These are phyloP conservation scores for Pseudocercospora macadamiae DNA, from an alignment of 2,329 filamentous ascomycete species.

Conservation along the genomic window DNA sequence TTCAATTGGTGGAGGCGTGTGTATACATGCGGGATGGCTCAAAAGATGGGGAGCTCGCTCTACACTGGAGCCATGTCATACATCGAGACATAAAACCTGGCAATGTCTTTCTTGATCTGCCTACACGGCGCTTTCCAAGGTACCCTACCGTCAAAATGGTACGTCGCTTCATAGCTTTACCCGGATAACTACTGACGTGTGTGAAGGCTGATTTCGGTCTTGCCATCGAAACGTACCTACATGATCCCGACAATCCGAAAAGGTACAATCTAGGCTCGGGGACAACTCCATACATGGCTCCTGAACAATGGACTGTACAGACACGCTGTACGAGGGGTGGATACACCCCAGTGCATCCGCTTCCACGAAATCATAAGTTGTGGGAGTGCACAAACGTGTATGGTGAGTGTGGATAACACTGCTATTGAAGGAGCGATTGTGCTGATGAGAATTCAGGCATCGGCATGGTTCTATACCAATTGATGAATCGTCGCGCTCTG, in stretches of 20 bases:
- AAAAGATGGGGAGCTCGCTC: neutral
- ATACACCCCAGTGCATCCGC: too few relatives aligned
- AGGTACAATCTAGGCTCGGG: neutral
- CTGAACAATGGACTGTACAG: neutral
- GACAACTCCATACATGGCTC: neutral
- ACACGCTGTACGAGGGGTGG: too few relatives aligned
- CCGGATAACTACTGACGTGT: neutral
- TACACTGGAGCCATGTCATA: slow-evolving; percentile 12
- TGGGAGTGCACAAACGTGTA: neutral
- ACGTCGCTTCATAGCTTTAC: neutral
- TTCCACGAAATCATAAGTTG: neutral
- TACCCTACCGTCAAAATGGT: slow-evolving; percentile 16
- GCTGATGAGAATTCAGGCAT: neutral
- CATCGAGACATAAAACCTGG: slow-evolving; percentile 96
- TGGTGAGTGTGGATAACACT: neutral
- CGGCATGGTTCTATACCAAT: neutral
- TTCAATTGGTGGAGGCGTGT: slow-evolving; percentile 20
- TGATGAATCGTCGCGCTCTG: neutral
- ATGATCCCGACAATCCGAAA: neutral
- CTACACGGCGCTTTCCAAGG: neutral
- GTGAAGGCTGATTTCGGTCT: slow-evolving; percentile 9
- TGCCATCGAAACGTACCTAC: slow-evolving; percentile 3
- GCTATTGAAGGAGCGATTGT: neutral
- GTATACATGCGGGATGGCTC: slow-evolving; percentile 21
- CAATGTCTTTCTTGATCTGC: slow-evolving; percentile 76